A percentile compares a stretch with the other conserved stretches of the same genome.
These are phyloP conservation scores for Exidia glandulosa DNA, from an alignment of 768 basidiomycete genomes.

Conservation along the genomic window DNA sequence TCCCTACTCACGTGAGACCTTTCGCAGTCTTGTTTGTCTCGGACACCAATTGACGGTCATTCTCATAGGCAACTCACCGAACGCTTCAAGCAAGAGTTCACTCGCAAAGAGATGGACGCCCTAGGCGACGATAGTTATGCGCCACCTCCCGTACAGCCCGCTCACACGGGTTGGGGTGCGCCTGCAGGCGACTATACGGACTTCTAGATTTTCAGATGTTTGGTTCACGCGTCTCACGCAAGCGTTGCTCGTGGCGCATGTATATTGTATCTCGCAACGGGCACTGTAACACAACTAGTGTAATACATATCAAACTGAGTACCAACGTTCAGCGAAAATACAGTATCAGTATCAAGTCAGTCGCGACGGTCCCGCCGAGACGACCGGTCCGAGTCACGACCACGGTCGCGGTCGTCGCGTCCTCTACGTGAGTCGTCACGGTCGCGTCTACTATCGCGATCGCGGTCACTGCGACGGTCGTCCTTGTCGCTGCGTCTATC, in stretches of 20 bases:
- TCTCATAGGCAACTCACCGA: slow-evolving; percentile 47
- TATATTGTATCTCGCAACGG: neutral
- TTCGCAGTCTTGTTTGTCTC: neutral
- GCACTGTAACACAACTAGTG: neutral
- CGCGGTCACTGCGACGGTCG: slow-evolving; percentile 8
- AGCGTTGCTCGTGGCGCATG: too few relatives aligned
- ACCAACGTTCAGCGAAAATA: neutral
- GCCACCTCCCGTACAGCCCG: neutral
- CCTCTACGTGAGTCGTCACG: slow-evolving; percentile 18
- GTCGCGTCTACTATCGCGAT: slow-evolving; percentile 10
- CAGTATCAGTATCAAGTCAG: too few relatives aligned
- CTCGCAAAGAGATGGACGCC: slow-evolving; percentile 57
- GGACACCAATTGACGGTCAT: neutral
- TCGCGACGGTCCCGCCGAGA: neutral
- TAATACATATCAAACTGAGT: neutral
- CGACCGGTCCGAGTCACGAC: neutral
- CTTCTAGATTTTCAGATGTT: neutral
- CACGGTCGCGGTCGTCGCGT: slow-evolving; percentile 9
- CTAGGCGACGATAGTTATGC: neutral
- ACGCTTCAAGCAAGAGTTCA: slow-evolving; percentile 76
- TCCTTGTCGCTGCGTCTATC: slow-evolving; percentile 9
- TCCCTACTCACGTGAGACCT: slow-evolving; percentile 27
- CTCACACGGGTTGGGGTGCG: neutral
- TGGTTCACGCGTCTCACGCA: too few relatives aligned
- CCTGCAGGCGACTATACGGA: neutral